These are phyloP conservation scores for Vigna unguiculata DNA, from an alignment of 306 rosid species.

Conservation along the genomic window DNA sequence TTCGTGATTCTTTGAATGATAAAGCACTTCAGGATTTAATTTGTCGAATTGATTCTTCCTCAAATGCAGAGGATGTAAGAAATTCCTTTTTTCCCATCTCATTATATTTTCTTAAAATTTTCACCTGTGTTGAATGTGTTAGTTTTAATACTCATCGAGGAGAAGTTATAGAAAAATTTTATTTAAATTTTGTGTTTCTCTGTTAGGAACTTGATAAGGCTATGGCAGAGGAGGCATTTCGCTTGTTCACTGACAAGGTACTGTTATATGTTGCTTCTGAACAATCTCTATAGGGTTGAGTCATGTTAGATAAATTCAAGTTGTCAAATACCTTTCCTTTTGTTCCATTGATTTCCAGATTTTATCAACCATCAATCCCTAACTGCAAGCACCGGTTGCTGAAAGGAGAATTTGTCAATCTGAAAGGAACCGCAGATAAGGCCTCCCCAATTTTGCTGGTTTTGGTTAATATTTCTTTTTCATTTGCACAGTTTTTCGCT, in stretches of 20 bases:
- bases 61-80: slow-evolving; percentile 73
- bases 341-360: slow-evolving; percentile 54
- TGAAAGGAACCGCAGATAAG: slow-evolving; percentile 29
- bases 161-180: not conserved
- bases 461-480: slow-evolving; percentile 27
- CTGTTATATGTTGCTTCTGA: slow-evolving; percentile 28
- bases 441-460: slow-evolving; percentile 25
- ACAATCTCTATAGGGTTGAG: slow-evolving; percentile 21
- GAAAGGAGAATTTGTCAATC: slow-evolving; percentile 33
- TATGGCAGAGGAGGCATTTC: slow-evolving; percentile 68
- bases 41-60: slow-evolving; percentile 58
- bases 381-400: slow-evolving; percentile 28
- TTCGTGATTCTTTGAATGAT: slow-evolving; percentile 64
- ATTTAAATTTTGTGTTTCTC: slow-evolving; percentile 39
- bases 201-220: slow-evolving; percentile 84
- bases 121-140: slow-evolving; percentile 2
- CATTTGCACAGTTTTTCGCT: slow-evolving; percentile 32
- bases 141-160: slow-evolving; percentile 7
- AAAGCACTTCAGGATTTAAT: slow-evolving; percentile 69
- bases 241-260: slow-evolving; percentile 75
- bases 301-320: slow-evolving; percentile 29
- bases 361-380: slow-evolving; percentile 61
- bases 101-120: not conserved
- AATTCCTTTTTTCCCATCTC: slow-evolving; percentile 3
- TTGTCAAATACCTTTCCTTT: slow-evolving; percentile 7